Evolutionary conservation across 108 stramenopile genomes (phyloP).

Genomic region (Fragilaria crotonensis): DNA sequence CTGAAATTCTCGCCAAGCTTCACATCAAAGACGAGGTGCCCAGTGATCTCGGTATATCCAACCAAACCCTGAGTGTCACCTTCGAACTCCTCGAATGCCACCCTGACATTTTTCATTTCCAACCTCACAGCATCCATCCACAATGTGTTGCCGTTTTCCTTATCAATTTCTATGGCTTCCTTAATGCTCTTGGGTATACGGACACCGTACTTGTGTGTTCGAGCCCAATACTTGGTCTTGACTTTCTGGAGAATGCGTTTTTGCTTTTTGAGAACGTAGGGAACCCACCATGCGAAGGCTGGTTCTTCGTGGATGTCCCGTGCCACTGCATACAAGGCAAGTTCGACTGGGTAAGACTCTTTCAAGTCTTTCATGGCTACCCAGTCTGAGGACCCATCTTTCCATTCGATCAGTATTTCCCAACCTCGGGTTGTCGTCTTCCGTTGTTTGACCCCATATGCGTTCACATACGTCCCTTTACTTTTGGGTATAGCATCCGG

Average conservation of each 20-base stretch:
- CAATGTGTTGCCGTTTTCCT: no score
- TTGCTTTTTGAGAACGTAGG: not conserved
- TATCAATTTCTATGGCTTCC: no score
- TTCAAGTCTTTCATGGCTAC: no score
- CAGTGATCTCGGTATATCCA: not conserved
- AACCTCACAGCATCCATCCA: constrained; percentile 17
- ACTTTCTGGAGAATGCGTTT: no score
- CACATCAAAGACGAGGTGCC: no score
- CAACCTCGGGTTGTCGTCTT: constrained; percentile 11
- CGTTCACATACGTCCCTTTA: not conserved
- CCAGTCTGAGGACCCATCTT: constrained; percentile 16
- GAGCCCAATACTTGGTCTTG: no score
- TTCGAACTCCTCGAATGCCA: not conserved
- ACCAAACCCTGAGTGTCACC: not conserved
- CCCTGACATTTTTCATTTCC: not conserved
- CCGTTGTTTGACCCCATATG: not conserved
- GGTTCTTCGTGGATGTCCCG: constrained; percentile 9
- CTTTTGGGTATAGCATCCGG: constrained; percentile 3
- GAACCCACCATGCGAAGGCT: constrained; percentile 19
- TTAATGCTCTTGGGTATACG: no score
- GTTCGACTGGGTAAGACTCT: constrained; percentile 3
- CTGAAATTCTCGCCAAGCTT: not conserved
- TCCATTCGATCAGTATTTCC: constrained; percentile 16
- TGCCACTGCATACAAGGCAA: no score
- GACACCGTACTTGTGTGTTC: no score